Conservation (phyloP, 2,329 filamentous ascomycete genomes). For the Elsinoe arachidis region DNA sequence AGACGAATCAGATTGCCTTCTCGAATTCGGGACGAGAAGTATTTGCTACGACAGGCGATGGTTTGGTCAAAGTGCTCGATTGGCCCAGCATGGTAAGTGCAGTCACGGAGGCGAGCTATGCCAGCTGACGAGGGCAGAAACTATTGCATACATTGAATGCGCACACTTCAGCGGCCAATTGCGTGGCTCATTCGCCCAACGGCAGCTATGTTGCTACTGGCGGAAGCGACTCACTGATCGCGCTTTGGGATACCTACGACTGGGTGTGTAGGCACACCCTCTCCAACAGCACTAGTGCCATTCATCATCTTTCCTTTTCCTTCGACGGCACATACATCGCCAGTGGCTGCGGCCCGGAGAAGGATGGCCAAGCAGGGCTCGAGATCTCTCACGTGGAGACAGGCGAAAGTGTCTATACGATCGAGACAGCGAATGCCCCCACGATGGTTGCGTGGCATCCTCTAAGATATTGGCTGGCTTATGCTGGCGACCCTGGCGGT, state of each 20-base stretch:
- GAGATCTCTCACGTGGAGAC: conserved; percentile 65
- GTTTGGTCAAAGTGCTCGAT: conserved; percentile 59
- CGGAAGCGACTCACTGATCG: conserved; percentile 65
- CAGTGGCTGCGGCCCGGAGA: conserved; percentile 47
- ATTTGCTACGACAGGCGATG: conserved; percentile 62
- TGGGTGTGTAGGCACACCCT: conserved; percentile 69
- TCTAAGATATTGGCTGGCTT: conserved; percentile 63
- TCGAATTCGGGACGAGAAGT: conserved; percentile 64
- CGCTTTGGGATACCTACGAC: conserved; percentile 68
- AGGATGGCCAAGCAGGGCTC: conserved; percentile 60
- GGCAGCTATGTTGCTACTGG: conserved; percentile 66
- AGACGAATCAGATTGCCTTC: conserved; percentile 66
- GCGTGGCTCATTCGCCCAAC: conserved; percentile 60
- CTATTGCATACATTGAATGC: conserved; percentile 54
- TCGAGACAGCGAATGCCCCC: conserved; percentile 58
- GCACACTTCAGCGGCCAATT: conserved; percentile 64
- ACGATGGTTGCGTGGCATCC: conserved; percentile 70
- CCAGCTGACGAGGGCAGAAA: conserved; percentile 20
- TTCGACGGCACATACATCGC: conserved; percentile 70
- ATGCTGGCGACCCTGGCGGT: conserved; percentile 56
- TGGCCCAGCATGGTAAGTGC: conserved; percentile 48
- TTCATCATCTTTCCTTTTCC: conserved; percentile 65
- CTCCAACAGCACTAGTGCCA: conserved; percentile 58
- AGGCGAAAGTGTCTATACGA: conserved; percentile 61
- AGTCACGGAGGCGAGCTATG: not conserved